A percentile compares a stretch with the other conserved stretches of the same genome.
Conservation (phyloP, 2,329 filamentous ascomycete species). For the Cryoendolithus antarcticus region DNA sequence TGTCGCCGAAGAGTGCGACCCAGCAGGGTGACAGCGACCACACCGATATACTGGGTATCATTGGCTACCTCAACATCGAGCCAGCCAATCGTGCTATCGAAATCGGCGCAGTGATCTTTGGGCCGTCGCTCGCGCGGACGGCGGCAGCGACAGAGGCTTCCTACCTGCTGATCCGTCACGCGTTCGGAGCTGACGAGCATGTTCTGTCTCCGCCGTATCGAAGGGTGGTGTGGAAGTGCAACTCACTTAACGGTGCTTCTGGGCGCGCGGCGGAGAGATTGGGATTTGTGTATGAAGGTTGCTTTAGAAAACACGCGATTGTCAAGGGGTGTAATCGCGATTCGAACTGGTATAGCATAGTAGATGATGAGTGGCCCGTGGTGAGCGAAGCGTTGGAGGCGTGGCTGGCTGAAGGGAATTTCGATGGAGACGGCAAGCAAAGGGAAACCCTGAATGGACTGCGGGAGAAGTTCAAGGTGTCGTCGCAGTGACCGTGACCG, state of each 20-base stretch:
- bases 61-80: conserved; percentile 35
- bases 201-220: conserved; percentile 35
- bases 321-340: conserved; percentile 45
- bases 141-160: conserved; percentile 45
- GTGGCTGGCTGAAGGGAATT: conserved; percentile 46
- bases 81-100: conserved; percentile 41
- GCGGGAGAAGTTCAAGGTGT: too few relatives aligned
- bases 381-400: conserved; percentile 35
- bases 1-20: conserved; percentile 7
- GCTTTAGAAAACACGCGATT: conserved; percentile 51
- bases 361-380: conserved; percentile 45
- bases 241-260: conserved; percentile 43
- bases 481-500: too few relatives aligned
- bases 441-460: conserved; percentile 26
- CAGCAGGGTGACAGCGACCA: conserved; percentile 12
- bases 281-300: conserved; percentile 48
- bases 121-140: conserved; percentile 39
- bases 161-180: conserved; percentile 43
- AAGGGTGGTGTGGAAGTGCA: conserved; percentile 54
- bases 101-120: conserved; percentile 45
- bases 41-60: conserved; percentile 29
- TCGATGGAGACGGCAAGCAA: conserved; percentile 43
- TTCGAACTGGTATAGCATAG: conserved; percentile 48
- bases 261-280: conserved; percentile 42
- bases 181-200: conserved; percentile 32